Evolutionary conservation across 2,329 filamentous ascomycete genomes (phyloP).

Genomic region (Botrytis sinoallii): DNA sequence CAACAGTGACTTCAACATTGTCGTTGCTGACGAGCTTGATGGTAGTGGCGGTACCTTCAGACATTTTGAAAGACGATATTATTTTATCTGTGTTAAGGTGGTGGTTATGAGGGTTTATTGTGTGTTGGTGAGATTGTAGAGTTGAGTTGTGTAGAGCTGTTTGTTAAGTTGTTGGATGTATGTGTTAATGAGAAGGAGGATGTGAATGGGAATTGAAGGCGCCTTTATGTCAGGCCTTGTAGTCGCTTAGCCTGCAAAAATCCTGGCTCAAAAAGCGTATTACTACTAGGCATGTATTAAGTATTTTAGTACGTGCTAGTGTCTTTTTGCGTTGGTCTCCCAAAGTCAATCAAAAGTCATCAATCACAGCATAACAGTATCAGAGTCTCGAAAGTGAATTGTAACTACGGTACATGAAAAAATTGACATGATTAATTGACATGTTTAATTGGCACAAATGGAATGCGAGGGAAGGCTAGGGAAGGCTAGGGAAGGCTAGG

Average conservation of each 20-base stretch:
- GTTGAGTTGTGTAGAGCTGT: background rate
- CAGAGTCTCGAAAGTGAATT: background rate
- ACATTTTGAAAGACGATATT: conserved; percentile 33
- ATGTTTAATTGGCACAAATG: background rate
- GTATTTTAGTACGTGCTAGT: background rate
- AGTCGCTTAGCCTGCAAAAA: background rate
- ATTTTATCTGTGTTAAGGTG: background rate
- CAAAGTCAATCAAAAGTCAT: background rate
- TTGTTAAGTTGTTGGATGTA: conserved; percentile 8
- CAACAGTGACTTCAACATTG: conserved; percentile 47
- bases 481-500: background rate
- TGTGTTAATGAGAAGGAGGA: conserved; percentile 1
- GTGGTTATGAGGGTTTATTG: background rate
- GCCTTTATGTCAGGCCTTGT: conserved; percentile 15
- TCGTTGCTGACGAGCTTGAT: conserved; percentile 52
- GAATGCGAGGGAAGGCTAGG: background rate
- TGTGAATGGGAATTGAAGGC: background rate
- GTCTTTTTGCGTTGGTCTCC: background rate
- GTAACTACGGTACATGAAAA: background rate
- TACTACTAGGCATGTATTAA: background rate
- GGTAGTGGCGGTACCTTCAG: conserved; percentile 32
- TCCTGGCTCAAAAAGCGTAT: background rate
- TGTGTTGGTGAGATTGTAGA: background rate
- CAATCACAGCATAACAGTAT: background rate
- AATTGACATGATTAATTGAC: background rate